Percentiles rank a stretch among this genome's conserved stretches.
Conservation (phyloP, 768 basidiomycete species). For the Phanerochaete carnosa region DNA sequence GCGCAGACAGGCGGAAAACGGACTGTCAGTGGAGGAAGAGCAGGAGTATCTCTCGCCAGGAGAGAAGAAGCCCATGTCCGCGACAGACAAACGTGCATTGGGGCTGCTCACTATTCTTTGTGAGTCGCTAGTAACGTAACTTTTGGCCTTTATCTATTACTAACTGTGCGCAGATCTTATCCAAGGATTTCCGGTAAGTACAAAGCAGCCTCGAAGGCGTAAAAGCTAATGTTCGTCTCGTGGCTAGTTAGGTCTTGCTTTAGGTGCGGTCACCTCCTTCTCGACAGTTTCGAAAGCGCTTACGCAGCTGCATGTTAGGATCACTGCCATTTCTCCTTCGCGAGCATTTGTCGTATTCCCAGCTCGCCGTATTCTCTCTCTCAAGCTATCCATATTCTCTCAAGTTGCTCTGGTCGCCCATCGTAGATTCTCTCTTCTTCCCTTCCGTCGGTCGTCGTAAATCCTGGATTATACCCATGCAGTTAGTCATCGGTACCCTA, state of each 20-base stretch:
- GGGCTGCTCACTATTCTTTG: constrained; percentile 82
- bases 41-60: constrained; percentile 31
- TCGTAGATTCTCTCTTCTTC: constrained; percentile 89
- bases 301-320: constrained; percentile 42
- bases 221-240: background rate
- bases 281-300: background rate
- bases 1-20: constrained; percentile 41
- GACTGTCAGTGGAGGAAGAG: constrained; percentile 34
- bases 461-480: constrained; percentile 99
- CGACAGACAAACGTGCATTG: constrained; percentile 83
- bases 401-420: constrained; percentile 95
- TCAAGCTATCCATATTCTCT: constrained; percentile 95
- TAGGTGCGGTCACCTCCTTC: constrained; percentile 46
- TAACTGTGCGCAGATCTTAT: constrained; percentile 51
- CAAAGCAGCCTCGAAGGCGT: background rate
- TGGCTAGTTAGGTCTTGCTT: constrained; percentile 76
- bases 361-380: constrained; percentile 91
- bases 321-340: constrained; percentile 95
- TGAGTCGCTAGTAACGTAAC: constrained; percentile 46
- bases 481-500: constrained; percentile 79
- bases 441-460: constrained; percentile 87
- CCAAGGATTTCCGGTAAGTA: constrained; percentile 29
- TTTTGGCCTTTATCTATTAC: background rate
- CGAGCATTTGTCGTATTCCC: constrained; percentile 94
- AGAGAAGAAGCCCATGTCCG: constrained; percentile 50